Conservation (phyloP, 2,329 filamentous ascomycete species). For the Domatiomyces catenatus region DNA sequence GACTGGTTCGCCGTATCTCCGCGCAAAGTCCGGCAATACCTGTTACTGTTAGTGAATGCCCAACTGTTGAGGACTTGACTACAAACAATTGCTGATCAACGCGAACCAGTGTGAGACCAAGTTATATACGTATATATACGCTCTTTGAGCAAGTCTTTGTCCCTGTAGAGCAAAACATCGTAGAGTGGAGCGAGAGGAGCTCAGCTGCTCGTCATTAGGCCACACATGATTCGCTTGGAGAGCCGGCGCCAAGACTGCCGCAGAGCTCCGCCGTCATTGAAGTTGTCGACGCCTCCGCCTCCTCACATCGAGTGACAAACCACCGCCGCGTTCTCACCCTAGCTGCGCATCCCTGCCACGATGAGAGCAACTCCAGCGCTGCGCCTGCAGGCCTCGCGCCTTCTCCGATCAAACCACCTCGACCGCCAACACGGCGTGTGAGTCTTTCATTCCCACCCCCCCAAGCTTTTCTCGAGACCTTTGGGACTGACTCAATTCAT, state of each 20-base stretch:
- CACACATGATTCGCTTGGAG: background rate
- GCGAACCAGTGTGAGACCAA: background rate
- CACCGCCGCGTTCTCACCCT: background rate
- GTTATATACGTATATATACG: background rate
- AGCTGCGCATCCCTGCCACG: conserved; percentile 1
- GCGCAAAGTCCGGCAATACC: background rate
- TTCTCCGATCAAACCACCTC: conserved; percentile 17
- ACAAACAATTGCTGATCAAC: background rate
- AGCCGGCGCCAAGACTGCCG: background rate
- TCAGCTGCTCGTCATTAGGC: background rate
- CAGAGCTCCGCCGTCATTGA: background rate
- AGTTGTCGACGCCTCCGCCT: background rate
- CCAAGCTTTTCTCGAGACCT: background rate
- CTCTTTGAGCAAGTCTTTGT: background rate
- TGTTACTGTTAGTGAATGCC: background rate
- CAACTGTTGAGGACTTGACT: background rate
- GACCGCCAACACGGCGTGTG: conserved; percentile 32
- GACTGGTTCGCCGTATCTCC: background rate
- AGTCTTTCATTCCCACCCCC: conserved; percentile 15
- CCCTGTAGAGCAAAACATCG: background rate
- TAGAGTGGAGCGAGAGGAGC: background rate
- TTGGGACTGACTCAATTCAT: conserved; percentile 19
- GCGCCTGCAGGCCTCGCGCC: conserved; percentile 12
- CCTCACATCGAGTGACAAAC: background rate
- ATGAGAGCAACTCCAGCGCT: conserved; percentile 15